phyloP scores from a whole-genome alignment of 2,329 filamentous ascomycete species.

The Phialophora expanda region DNA sequence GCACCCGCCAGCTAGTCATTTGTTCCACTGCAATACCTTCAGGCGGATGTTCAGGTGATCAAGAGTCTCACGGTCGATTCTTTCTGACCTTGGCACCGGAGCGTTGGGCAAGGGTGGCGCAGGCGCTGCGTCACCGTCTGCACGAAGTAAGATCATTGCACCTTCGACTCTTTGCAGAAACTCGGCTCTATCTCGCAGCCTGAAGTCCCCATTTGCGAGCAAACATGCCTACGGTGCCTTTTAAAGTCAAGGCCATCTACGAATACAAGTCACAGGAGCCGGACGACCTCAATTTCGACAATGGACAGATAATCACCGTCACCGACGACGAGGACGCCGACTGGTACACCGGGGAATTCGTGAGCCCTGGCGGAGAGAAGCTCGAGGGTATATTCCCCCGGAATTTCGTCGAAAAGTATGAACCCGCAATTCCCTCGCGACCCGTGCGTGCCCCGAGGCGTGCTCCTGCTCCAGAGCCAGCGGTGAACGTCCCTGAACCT shows the following conservation, averaged over 20 bases:
- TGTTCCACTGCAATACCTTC: background rate
- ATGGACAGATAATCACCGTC: constrained; percentile 90
- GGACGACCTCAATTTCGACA: constrained; percentile 86
- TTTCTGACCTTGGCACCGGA: constrained; percentile 31
- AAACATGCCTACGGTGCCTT: constrained; percentile 72
- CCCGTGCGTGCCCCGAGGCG: constrained; percentile 70
- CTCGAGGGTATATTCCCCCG: constrained; percentile 91
- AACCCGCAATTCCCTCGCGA: constrained; percentile 86
- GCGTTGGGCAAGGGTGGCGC: constrained; percentile 30
- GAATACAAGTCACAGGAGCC: constrained; percentile 93
- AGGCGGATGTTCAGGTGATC: constrained; percentile 22
- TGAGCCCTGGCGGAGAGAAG: constrained; percentile 74
- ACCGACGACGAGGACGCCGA: constrained; percentile 90
- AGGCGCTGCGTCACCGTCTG: constrained; percentile 35
- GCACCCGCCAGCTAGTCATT: constrained; percentile 8
- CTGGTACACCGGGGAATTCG: constrained; percentile 69
- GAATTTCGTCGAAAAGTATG: constrained; percentile 97
- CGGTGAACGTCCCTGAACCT: constrained; percentile 42
- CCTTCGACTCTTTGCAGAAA: constrained; percentile 30
- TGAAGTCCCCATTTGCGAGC: constrained; percentile 24
- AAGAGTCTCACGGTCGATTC: constrained; percentile 5
- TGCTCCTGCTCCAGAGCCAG: constrained; percentile 65
- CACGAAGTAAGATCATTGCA: constrained; percentile 33
- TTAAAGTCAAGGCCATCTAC: constrained; percentile 95
- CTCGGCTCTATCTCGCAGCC: constrained; percentile 39